phyloP scores from a whole-genome alignment of 148 eudicot species.

The Amaranthus palmeri region DNA sequence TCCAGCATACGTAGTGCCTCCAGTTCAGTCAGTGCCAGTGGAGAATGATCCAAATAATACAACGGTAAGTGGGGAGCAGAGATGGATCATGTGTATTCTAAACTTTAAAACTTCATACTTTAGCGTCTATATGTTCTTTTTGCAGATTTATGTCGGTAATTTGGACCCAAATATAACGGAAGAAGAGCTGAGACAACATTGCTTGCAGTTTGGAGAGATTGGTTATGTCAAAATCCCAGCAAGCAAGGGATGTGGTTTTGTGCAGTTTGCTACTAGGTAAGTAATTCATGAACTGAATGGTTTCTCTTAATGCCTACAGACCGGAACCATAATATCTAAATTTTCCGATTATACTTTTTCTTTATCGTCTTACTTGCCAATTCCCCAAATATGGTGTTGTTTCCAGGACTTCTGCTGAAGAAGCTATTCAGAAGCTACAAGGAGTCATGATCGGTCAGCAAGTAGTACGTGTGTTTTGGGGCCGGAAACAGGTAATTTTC shows the following conservation, averaged over 20 bases:
- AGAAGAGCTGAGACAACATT: constrained; percentile 84
- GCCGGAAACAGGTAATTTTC: constrained; percentile 69
- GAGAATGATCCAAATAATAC: constrained; percentile 85
- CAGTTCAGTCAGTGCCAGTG: constrained; percentile 40
- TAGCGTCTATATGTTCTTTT: background rate
- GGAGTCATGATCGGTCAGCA: constrained; percentile 80
- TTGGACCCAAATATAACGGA: constrained; percentile 80
- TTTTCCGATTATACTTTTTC: constrained; percentile 2
- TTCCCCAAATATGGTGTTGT: constrained; percentile 6
- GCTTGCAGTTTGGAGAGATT: constrained; percentile 86
- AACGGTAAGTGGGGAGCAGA: constrained; percentile 51
- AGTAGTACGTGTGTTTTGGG: constrained; percentile 92
- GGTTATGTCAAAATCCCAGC: constrained; percentile 77
- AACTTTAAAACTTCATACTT: background rate
- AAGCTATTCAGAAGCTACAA: constrained; percentile 84
- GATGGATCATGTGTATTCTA: background rate
- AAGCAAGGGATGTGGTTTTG: constrained; percentile 88
- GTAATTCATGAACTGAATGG: constrained; percentile 11
- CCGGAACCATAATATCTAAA: background rate
- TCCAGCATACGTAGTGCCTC: constrained; percentile 52
- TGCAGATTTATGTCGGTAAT: constrained; percentile 83
- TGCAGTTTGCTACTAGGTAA: constrained; percentile 82
- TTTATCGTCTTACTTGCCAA: background rate
- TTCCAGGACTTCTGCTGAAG: constrained; percentile 85
- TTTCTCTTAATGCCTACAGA: background rate